Conservation (phyloP, 208 protist species). For the Trypanosoma conorhini region DNA sequence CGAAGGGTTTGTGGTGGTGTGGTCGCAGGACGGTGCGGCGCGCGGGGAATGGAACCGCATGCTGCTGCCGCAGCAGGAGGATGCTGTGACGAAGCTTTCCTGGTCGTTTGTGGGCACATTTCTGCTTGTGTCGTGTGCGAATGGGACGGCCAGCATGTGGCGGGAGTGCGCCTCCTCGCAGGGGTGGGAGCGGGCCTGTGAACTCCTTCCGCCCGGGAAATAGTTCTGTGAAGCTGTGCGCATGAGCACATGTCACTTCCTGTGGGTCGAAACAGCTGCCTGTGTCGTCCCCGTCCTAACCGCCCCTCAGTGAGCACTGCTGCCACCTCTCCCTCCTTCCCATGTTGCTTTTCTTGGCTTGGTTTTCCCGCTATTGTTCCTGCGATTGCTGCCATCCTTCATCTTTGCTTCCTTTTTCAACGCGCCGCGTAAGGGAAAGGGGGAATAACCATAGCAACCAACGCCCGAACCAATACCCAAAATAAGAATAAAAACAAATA, state of each 20-base stretch:
- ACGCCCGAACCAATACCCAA: not conserved
- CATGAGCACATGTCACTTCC: not conserved
- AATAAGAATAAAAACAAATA: not conserved
- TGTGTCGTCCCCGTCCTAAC: not conserved
- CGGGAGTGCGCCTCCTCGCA: slow-evolving; percentile 50
- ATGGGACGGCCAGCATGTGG: slow-evolving; percentile 77
- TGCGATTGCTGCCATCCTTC: not conserved
- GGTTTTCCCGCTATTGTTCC: not conserved
- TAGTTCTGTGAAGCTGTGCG: not conserved
- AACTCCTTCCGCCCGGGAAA: slow-evolving; percentile 36
- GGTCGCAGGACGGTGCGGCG: slow-evolving; percentile 66
- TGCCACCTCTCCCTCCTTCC: not conserved
- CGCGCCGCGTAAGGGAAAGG: no score
- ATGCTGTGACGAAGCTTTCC: slow-evolving; percentile 71
- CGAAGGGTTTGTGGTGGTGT: slow-evolving; percentile 77
- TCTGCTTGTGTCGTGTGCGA: slow-evolving; percentile 74
- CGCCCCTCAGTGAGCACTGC: not conserved
- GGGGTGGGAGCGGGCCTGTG: slow-evolving; percentile 65
- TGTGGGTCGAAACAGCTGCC: not conserved
- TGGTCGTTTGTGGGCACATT: slow-evolving; percentile 86
- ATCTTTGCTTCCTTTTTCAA: no score
- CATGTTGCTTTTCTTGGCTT: slow-evolving; percentile 1
- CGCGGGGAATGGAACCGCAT: slow-evolving; percentile 48
- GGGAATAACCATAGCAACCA: no score
- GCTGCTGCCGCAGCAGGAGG: slow-evolving; percentile 39